Evolutionary conservation across 805 yeast species (phyloP).

Genomic region (Candida corydali): DNA sequence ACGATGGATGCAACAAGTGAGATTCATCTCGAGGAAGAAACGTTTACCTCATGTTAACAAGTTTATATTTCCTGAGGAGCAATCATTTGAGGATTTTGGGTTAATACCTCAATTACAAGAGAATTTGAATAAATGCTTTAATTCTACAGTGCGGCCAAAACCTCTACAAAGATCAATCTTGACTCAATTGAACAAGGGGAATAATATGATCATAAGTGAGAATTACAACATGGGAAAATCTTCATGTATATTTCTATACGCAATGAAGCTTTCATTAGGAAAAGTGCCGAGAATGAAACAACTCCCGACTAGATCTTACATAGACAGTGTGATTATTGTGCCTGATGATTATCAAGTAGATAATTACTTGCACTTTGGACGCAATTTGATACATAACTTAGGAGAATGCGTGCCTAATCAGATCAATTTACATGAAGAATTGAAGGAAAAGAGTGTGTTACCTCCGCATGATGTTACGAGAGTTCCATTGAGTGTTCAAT

Average conservation of each 20-base stretch:
- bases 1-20: not conserved
- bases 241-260: conserved; percentile 15
- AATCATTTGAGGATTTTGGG: conserved; percentile 17
- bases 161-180: conserved; percentile 18
- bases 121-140: conserved; percentile 13
- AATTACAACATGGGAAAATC: conserved; percentile 19
- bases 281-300: conserved; percentile 16
- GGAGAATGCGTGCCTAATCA: conserved; percentile 18
- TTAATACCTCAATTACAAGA: conserved; percentile 21
- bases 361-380: conserved; percentile 13
- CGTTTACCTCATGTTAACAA: not conserved
- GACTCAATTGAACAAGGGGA: conserved; percentile 14
- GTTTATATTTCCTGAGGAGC: conserved; percentile 6
- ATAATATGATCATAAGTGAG: conserved; percentile 14
- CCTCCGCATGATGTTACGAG: conserved; percentile 11
- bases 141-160: conserved; percentile 14
- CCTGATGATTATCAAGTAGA: conserved; percentile 20
- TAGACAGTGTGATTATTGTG: conserved; percentile 20
- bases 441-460: conserved; percentile 6
- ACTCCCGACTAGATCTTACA: conserved; percentile 7
- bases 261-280: conserved; percentile 16
- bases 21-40: not conserved
- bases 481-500: conserved; percentile 15
- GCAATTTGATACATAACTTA: conserved; percentile 13
- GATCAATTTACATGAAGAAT: conserved; percentile 4